A percentile compares a stretch with the other conserved stretches of the same genome.
Evolutionary conservation across 495 filamentous ascomycete genomes (phyloP).

Genomic region (Aspergillus cristatus): DNA sequence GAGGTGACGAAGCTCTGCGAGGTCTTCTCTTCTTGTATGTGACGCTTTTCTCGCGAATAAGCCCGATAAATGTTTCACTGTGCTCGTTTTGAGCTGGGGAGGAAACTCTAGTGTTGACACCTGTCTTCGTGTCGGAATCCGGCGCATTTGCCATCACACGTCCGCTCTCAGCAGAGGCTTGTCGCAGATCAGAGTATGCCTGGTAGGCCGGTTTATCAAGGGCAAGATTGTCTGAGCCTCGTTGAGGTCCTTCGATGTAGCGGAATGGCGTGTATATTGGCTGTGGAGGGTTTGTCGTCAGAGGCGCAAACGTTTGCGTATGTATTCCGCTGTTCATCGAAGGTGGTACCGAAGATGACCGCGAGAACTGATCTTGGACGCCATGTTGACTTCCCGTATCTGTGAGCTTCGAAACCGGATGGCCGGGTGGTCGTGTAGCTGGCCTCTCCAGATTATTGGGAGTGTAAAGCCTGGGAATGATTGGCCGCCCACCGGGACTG

Average conservation of each 20-base stretch:
- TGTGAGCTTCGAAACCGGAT: constrained; percentile 8
- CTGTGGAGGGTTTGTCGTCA: constrained; percentile 31
- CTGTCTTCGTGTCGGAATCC: constrained; percentile 5
- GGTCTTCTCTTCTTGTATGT: constrained; percentile 20
- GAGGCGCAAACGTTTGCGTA: constrained; percentile 19
- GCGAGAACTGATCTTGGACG: constrained; percentile 4
- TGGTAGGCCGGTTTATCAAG: constrained; percentile 36
- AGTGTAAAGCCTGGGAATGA: constrained; percentile 16
- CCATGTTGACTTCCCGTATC: constrained; percentile 4
- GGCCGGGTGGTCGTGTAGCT: constrained; percentile 11
- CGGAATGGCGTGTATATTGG: constrained; percentile 40
- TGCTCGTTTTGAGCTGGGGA: constrained; percentile 15
- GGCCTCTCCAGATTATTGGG: constrained; percentile 11
- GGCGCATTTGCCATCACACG: constrained; percentile 33
- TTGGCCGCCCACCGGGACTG: constrained; percentile 43
- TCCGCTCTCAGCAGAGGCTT: constrained; percentile 34
- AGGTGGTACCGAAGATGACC: constrained; percentile 19
- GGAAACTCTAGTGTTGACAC: constrained; percentile 10
- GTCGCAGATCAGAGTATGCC: constrained; percentile 37
- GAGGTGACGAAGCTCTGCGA: constrained; percentile 15
- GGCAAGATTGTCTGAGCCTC: constrained; percentile 32
- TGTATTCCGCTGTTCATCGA: constrained; percentile 12
- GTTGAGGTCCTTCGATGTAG: constrained; percentile 39
- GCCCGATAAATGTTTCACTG: constrained; percentile 38
- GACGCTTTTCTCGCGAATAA: constrained; percentile 38